Base-by-base conservation (phyloP, 768 basidiomycete genomes). In the Russula foetens region DNA sequence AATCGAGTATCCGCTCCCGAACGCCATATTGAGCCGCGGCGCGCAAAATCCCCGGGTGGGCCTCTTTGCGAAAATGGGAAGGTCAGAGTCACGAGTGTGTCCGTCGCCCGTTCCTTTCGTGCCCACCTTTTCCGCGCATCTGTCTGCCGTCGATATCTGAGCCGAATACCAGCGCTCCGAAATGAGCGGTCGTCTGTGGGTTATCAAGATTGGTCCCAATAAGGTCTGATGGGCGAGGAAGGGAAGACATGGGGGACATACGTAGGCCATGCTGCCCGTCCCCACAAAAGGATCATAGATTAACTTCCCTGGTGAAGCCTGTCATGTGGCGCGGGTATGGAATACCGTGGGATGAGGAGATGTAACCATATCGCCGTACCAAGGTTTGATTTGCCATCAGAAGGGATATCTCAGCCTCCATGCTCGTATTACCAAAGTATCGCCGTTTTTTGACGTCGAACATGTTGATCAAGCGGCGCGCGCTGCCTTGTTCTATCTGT, bases 101-200 rank as follows among this genome's bases (percentile, higher is more conserved):
- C n/a, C 35, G 6, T 35, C 35, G 4, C 35, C 14, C 35, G 35
- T 35, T 35, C 9, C 8, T 35, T 33, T 2, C 6, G 35, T 12
- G 35, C 51, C 51, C 1, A 88, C 93, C 82, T 80, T 92, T 96
- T 19, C 97, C 97, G 61, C 93, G 79, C 88, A 98, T 95, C 70
- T 98, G 96, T 44, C 97, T 80, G 0, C 97, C 97, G 68, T 98
- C 96, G 51, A 99, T 98, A 71, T 98, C 97, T 19, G 92, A 94
- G 19, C 96, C 97, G 57, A 90, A 84, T 0, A 94, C 82, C 28
- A 84, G 72, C 0, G 94, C 87, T 2, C 97, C 97, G 66, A 95
- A 98, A 68, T 92, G 80, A 0, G 93, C 90, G 3, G 83, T 80
- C 0, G 94, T 90, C 91, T 94, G 69, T 12, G 35, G 15, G 4